Evolutionary conservation across 129 eudicot genomes (phyloP).

Genomic region (Deinandra increscens): DNA sequence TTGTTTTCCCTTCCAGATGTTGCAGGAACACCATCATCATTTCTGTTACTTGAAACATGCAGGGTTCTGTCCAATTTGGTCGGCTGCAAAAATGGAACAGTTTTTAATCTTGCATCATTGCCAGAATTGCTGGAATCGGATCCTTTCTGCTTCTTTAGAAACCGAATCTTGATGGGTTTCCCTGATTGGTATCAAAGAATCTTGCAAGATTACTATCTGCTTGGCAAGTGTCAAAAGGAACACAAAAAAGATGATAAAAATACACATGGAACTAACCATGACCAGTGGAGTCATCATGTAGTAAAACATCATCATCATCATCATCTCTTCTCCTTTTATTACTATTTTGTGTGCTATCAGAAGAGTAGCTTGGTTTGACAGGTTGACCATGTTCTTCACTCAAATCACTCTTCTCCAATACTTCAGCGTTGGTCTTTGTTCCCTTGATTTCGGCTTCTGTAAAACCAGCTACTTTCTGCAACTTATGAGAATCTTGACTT

Average conservation of each 20-base stretch:
- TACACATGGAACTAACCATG: conserved; percentile 45
- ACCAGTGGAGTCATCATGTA: conserved; percentile 17
- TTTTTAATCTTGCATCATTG: conserved; percentile 22
- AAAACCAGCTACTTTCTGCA: conserved; percentile 3
- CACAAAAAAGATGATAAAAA: background rate
- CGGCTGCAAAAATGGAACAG: background rate
- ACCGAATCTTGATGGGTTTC: conserved; percentile 40
- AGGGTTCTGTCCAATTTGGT: background rate
- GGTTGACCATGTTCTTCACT: conserved; percentile 53
- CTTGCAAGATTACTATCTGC: background rate
- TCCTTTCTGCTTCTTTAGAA: conserved; percentile 36
- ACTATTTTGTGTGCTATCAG: conserved; percentile 58
- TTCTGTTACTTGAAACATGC: background rate
- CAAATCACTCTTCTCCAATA: conserved; percentile 40
- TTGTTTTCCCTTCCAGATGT: conserved; percentile 25
- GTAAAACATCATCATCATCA: conserved; percentile 2
- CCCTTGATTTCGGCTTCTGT: conserved; percentile 22
- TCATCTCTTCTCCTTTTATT: conserved; percentile 47
- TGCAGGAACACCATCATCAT: conserved; percentile 12
- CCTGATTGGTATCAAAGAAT: conserved; percentile 32
- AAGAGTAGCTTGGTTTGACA: conserved; percentile 42
- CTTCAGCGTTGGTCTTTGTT: background rate
- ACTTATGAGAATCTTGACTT: conserved; percentile 10
- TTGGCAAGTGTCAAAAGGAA: background rate
- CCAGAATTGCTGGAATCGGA: conserved; percentile 22